Evolutionary conservation across 2,329 filamentous ascomycete species (phyloP), one percentile per base, ranked within the genome.

Genomic region (Penicillium psychrosexuale): DNA sequence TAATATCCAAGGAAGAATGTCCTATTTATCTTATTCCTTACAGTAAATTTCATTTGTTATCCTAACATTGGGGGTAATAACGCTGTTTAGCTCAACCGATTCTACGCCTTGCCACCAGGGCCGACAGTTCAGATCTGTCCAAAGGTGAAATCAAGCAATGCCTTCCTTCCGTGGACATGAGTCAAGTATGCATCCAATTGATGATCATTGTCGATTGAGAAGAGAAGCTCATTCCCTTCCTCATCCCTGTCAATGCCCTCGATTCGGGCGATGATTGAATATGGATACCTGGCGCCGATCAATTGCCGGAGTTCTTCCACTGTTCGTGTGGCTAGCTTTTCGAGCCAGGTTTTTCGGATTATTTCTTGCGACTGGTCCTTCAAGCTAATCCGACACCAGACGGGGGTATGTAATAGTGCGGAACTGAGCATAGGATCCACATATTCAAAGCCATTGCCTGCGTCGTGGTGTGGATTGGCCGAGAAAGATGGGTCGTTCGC

Each of bases 121-220:
- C 33, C 12, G 42, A 38, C 13, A 24, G 19, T n/a, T 56, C 39
- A 67, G 11, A 66, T 63, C 37, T 66, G 62, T 34, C 63, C 66
- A 43, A 78, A 62, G 34, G 69, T 67, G 50, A 82, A 77, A 13
- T 77, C 66, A 69, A 86, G 84, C 6, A 76, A 80, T 13, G 79
- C 78, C 66, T 84, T 84, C 66, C 77, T 72, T 36, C 75, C 78
- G 60, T 82, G 75, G 27, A 87, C 77, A 67, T 89, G 86, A 44
- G 81, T 78, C 61, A 94, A 71, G 72, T 92, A 93, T 0, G 86
- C 86, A 56, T 81, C 81, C 58, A 94, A 70, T 73, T 93, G 88
- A 58, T 84, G 82, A 63, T 92, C 87, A 38, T 85, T 80, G 51
- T 86, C 85, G 62, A 93, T 86, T 52, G 80, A 75, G 64, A 89